A percentile compares a stretch with the other conserved stretches of the same genome.
Evolutionary conservation across 352 stramenopile genomes (phyloP).

Genomic region (Aphanomyces euteiches): DNA sequence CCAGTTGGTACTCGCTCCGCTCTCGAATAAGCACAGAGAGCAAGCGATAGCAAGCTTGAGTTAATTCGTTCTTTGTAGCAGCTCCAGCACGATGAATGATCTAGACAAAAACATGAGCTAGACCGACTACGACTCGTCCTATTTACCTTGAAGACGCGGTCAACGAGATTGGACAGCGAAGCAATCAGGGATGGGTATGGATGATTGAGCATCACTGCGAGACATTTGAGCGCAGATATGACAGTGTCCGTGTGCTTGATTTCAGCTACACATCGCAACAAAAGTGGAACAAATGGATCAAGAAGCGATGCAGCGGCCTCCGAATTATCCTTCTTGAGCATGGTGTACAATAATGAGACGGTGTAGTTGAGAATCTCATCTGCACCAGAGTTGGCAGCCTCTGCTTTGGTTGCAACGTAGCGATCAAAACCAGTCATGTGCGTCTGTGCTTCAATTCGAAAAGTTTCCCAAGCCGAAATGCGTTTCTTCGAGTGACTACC

Average conservation of each 20-base stretch:
- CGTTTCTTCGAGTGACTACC: constrained; percentile 59
- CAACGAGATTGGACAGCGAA: constrained; percentile 73
- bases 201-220: constrained; percentile 84
- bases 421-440: constrained; percentile 82
- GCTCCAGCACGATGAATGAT: constrained; percentile 85
- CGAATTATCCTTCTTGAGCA: constrained; percentile 42
- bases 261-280: constrained; percentile 88
- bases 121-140: neutral
- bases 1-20: constrained; percentile 51
- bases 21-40: constrained; percentile 88
- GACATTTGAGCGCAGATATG: constrained; percentile 90
- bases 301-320: constrained; percentile 52
- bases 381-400: constrained; percentile 42
- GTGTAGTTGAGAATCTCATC: constrained; percentile 85
- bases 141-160: constrained; percentile 81
- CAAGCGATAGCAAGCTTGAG: constrained; percentile 93
- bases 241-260: constrained; percentile 90
- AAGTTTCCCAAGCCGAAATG: constrained; percentile 49
- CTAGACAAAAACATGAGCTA: constrained; percentile 22
- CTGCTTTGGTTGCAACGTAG: constrained; percentile 48
- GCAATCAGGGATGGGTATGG: constrained; percentile 86
- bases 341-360: constrained; percentile 73
- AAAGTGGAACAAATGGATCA: constrained; percentile 88
- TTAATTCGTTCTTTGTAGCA: constrained; percentile 92
- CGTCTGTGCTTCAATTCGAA: constrained; percentile 55